Conservation (phyloP, 495 filamentous ascomycete genomes). For the Penicillium salamii region DNA sequence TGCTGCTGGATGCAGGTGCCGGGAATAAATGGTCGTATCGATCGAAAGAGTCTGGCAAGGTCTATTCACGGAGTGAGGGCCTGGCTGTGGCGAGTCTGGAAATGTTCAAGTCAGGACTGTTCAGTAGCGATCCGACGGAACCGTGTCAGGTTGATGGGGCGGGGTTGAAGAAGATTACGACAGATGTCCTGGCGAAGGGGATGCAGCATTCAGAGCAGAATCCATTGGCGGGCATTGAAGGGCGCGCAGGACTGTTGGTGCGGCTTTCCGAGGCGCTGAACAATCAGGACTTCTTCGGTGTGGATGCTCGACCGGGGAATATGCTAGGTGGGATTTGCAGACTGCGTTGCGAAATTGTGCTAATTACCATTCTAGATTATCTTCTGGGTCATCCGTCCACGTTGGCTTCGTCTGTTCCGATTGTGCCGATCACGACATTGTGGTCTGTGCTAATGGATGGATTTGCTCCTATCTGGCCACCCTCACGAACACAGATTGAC, state of each 20-base stretch:
- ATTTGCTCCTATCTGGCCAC: conserved; percentile 83
- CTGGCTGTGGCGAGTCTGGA: conserved; percentile 91
- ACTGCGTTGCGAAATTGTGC: too few species aligned
- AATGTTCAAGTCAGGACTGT: conserved; percentile 96
- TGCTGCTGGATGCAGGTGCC: conserved; percentile 66
- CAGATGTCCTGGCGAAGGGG: conserved; percentile 70
- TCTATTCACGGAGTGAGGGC: conserved; percentile 85
- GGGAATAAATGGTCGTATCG: conserved; percentile 76
- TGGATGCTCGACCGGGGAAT: conserved; percentile 82
- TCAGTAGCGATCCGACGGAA: conserved; percentile 77
- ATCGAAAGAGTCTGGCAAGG: conserved; percentile 81
- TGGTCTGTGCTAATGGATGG: conserved; percentile 91
- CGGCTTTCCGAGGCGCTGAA: conserved; percentile 73
- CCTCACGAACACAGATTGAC: conserved; percentile 83
- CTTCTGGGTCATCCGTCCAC: conserved; percentile 89
- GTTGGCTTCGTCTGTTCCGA: conserved; percentile 78
- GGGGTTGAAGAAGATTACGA: conserved; percentile 71
- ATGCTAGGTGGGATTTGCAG: conserved; percentile 80
- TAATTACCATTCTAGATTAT: conserved; percentile 59
- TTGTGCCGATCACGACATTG: conserved; percentile 85
- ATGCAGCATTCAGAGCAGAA: conserved; percentile 82
- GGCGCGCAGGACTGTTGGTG: conserved; percentile 76
- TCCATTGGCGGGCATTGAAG: conserved; percentile 83
- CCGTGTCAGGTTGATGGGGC: conserved; percentile 86
- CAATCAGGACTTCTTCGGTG: conserved; percentile 82